Evolutionary conservation across 1,284 basidiomycete genomes (phyloP).

Genomic region (Golubevia pallescens): DNA sequence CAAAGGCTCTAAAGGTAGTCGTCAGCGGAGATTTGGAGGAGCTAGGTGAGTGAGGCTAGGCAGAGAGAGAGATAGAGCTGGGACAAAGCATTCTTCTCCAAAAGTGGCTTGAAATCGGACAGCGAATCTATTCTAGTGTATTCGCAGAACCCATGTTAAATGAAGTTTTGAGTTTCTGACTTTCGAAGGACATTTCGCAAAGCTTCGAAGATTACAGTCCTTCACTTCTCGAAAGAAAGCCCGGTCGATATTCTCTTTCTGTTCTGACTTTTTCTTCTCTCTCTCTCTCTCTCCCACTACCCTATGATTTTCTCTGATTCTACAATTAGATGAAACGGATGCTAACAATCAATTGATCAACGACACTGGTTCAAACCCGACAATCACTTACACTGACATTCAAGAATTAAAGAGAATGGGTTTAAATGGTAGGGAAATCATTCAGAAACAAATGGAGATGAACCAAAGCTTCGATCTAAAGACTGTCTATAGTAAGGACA

Average conservation of each 20-base stretch:
- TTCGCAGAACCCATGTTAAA: too few relatives aligned
- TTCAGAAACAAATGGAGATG: constrained; percentile 42
- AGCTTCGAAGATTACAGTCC: too few relatives aligned
- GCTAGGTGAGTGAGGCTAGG: not conserved
- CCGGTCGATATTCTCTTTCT: too few relatives aligned
- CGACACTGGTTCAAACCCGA: constrained; percentile 49
- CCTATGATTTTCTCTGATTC: not conserved
- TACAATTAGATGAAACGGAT: constrained; percentile 32
- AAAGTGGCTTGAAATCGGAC: too few relatives aligned
- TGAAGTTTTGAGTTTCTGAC: too few relatives aligned
- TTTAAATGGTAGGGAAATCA: constrained; percentile 48
- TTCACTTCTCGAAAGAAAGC: too few relatives aligned
- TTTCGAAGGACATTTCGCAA: too few relatives aligned
- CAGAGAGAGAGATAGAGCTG: constrained; percentile 1
- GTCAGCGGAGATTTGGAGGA: constrained; percentile 5
- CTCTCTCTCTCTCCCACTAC: too few relatives aligned
- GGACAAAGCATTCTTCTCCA: constrained; percentile 1
- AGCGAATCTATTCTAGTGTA: too few relatives aligned
- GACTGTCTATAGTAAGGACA: constrained; percentile 55
- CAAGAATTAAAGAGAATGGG: constrained; percentile 50
- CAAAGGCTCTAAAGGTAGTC: constrained; percentile 9
- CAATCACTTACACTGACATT: constrained; percentile 57
- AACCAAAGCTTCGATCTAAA: constrained; percentile 45
- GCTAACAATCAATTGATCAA: constrained; percentile 62
- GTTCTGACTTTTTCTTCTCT: too few relatives aligned